Evolutionary conservation across 768 basidiomycete genomes (phyloP).

Genomic region (Mycena belliarum): DNA sequence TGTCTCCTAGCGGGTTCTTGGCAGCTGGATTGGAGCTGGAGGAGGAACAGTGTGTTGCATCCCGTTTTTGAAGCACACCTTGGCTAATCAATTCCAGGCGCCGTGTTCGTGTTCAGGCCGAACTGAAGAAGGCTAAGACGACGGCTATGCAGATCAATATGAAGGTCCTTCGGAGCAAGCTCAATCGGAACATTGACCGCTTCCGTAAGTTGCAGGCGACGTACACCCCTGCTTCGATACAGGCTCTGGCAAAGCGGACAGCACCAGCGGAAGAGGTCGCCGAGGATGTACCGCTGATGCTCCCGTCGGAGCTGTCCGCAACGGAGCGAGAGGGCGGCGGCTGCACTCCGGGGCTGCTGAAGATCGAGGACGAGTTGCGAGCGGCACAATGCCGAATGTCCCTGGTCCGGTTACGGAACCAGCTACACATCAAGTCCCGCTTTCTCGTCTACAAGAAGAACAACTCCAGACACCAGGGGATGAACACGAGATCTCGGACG

Average conservation of each 20-base stretch:
- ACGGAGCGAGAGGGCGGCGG: not conserved
- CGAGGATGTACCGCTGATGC: not conserved
- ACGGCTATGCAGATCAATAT: not conserved
- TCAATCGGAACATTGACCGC: not conserved
- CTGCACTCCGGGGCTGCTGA: not conserved
- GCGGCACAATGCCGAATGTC: not conserved
- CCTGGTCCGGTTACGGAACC: slow-evolving; percentile 3
- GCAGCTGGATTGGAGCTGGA: too few relatives aligned
- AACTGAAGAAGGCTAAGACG: not conserved
- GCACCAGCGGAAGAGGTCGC: not conserved
- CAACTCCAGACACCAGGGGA: slow-evolving; percentile 1
- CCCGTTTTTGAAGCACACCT: too few relatives aligned
- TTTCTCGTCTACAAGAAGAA: not conserved
- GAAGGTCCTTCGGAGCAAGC: not conserved
- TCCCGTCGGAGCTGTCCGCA: not conserved
- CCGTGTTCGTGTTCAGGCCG: not conserved
- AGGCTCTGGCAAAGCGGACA: not conserved
- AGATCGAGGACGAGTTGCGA: slow-evolving; percentile 5
- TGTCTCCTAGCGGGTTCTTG: too few relatives aligned
- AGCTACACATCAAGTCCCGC: slow-evolving; percentile 3
- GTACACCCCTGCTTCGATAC: not conserved
- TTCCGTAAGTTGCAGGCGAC: not conserved
- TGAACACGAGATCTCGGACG: slow-evolving; percentile 4
- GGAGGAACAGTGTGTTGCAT: too few relatives aligned
- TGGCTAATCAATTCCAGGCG: not conserved